A percentile compares a stretch with the other conserved stretches of the same genome.
Evolutionary conservation across 371 early-diverging fungal genomes (phyloP).

Genomic region (Umbelopsis sp.): DNA sequence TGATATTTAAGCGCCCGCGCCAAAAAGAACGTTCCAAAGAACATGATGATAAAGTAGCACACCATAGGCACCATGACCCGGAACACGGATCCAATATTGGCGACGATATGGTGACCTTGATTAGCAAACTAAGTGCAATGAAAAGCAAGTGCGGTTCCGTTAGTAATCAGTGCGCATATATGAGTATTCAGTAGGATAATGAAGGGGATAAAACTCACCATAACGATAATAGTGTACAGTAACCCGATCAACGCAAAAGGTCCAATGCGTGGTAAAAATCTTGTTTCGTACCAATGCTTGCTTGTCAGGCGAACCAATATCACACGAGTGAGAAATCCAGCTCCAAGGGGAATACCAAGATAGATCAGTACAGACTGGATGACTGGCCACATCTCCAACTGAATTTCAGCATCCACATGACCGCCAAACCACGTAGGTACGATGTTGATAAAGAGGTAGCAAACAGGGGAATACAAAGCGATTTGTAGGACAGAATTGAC

Average conservation of each 20-base stretch:
- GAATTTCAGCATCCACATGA: conserved; percentile 34
- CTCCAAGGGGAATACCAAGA: conserved; percentile 71
- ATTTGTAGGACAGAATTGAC: conserved; percentile 77
- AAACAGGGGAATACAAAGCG: conserved; percentile 65
- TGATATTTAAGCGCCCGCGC: conserved; percentile 36
- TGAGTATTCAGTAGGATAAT: too few species aligned
- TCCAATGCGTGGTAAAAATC: conserved; percentile 57
- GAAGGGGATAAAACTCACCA: conserved; percentile 31
- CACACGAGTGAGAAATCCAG: conserved; percentile 65
- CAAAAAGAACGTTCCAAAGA: conserved; percentile 52
- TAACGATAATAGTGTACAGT: conserved; percentile 73
- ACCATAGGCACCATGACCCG: conserved; percentile 73
- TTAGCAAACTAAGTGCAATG: conserved; percentile 52
- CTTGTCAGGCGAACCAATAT: conserved; percentile 36
- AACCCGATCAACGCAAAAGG: conserved; percentile 64
- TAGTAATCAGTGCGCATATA: too few species aligned
- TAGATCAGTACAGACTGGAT: conserved; percentile 67
- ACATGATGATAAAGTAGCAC: conserved; percentile 67
- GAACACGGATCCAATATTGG: conserved; percentile 63
- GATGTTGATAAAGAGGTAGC: conserved; percentile 60
- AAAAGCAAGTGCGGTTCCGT: too few species aligned
- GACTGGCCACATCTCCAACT: conserved; percentile 62
- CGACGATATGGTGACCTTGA: conserved; percentile 70
- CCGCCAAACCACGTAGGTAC: conserved; percentile 52
- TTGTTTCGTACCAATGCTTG: conserved; percentile 57